Conservation (phyloP, 805 yeast genomes). For the Suhomyces faveliae region DNA sequence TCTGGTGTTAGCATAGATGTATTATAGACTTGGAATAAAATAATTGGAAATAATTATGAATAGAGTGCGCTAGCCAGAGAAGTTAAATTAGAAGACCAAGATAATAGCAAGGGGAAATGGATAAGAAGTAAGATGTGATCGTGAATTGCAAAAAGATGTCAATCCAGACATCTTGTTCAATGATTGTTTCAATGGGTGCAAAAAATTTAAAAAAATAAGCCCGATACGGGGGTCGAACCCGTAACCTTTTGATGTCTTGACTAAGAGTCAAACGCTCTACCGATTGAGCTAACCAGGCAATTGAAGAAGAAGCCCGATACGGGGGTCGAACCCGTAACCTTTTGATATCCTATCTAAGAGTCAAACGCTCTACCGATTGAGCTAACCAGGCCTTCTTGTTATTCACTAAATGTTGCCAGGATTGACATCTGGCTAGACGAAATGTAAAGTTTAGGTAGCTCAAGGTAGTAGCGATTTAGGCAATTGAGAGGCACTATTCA, state of each 20-base stretch:
- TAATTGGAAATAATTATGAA: not conserved
- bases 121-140: no score
- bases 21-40: not conserved
- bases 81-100: no score
- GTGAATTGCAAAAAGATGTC: no score
- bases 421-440: not conserved
- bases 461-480: no score
- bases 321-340: slow-evolving; percentile 21
- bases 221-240: slow-evolving; percentile 21
- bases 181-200: no score
- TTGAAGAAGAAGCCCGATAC: slow-evolving; percentile 16
- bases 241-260: slow-evolving; percentile 16
- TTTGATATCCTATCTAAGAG: slow-evolving; percentile 13
- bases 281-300: slow-evolving; percentile 14
- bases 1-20: slow-evolving; percentile 25
- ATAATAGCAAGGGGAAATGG: no score
- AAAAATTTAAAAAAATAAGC: slow-evolving; percentile 10
- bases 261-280: slow-evolving; percentile 13
- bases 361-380: slow-evolving; percentile 16
- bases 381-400: slow-evolving; percentile 3
- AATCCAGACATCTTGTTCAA: no score
- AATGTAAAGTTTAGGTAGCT: no score
- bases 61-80: no score
- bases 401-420: not conserved
- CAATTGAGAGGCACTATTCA: not conserved